These are phyloP conservation scores for Cercospora janseana DNA, from an alignment of 2,329 filamentous ascomycete genomes.

Conservation along the genomic window DNA sequence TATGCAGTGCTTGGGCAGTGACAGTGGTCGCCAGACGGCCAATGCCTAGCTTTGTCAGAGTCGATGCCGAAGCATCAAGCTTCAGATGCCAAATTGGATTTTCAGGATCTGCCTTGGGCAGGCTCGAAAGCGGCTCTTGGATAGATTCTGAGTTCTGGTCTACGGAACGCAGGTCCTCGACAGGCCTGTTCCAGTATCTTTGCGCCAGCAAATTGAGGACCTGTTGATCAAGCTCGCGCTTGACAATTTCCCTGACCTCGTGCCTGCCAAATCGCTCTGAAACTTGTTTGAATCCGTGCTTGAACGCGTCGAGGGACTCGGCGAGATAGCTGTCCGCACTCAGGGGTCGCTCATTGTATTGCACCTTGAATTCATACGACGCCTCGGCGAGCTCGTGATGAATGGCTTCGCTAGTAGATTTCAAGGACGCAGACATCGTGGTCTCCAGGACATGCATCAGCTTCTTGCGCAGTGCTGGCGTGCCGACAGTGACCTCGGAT, in stretches of 20 bases:
- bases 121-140: conserved; percentile 53
- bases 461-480: conserved; percentile 84
- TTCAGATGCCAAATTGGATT: conserved; percentile 91
- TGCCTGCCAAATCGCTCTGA: conserved; percentile 83
- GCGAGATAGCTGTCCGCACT: conserved; percentile 96
- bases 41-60: conserved; percentile 90
- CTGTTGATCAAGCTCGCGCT: conserved; percentile 88
- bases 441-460: conserved; percentile 96
- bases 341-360: conserved; percentile 94
- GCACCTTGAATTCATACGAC: conserved; percentile 98
- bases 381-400: conserved; percentile 94
- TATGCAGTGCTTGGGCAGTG: conserved; percentile 81
- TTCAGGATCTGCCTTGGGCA: conserved; percentile 81
- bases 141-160: conserved; percentile 30
- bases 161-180: conserved; percentile 69
- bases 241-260: conserved; percentile 85
- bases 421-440: conserved; percentile 91
- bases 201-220: conserved; percentile 90
- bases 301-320: conserved; percentile 92
- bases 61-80: conserved; percentile 85
- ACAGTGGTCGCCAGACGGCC: conserved; percentile 89
- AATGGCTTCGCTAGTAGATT: conserved; percentile 86
- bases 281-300: conserved; percentile 95
- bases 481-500: conserved; percentile 67
- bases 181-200: conserved; percentile 94